Evolutionary conservation across 2,329 filamentous ascomycete species (phyloP).

Genomic region (Pseudopithomyces maydicus): DNA sequence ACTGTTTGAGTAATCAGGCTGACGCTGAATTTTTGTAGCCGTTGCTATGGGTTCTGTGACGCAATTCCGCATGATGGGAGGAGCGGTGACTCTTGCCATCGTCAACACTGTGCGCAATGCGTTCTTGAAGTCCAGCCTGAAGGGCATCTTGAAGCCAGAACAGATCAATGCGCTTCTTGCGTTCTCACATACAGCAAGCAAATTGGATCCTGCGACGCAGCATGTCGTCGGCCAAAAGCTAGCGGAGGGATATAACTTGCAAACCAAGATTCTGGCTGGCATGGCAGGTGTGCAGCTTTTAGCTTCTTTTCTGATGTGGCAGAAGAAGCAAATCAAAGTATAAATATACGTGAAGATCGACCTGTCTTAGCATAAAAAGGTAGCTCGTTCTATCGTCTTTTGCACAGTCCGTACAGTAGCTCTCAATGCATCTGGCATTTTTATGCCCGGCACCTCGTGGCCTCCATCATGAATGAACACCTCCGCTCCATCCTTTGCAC

Average conservation of each 20-base stretch:
- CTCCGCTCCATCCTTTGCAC: neutral
- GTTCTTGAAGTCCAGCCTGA: neutral
- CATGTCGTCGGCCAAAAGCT: neutral
- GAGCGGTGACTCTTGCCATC: neutral
- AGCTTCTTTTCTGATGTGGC: neutral
- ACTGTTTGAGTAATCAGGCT: neutral
- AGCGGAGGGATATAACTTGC: neutral
- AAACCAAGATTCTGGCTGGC: neutral
- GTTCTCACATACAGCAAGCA: neutral
- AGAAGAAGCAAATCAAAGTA: neutral
- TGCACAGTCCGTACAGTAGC: neutral
- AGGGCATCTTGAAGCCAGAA: neutral
- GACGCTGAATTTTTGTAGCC: slow-evolving; percentile 8
- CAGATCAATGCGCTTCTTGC: neutral
- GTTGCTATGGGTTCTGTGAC: slow-evolving; percentile 3
- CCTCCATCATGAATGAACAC: neutral
- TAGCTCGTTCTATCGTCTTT: neutral
- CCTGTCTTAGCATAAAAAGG: neutral
- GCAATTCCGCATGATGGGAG: neutral
- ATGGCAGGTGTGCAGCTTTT: neutral
- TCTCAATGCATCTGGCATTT: neutral
- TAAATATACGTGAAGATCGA: neutral
- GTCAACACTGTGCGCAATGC: neutral
- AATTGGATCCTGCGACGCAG: neutral
- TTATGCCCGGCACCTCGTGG: neutral